These are phyloP conservation scores for Globisporangium megalacanthum DNA, from an alignment of 352 stramenopile species.

Conservation along the genomic window DNA sequence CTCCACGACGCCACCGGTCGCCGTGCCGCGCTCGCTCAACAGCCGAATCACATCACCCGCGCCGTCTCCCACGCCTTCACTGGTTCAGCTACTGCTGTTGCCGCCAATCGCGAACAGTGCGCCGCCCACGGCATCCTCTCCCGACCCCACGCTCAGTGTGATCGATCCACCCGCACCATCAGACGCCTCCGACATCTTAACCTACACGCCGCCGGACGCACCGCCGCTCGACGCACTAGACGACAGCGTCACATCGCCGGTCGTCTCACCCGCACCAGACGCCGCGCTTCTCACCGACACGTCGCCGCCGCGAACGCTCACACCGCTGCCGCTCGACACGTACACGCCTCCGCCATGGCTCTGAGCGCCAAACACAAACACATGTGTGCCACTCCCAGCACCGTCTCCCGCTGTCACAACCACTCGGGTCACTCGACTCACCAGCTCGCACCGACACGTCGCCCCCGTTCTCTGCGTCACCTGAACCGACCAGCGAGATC, in stretches of 20 bases:
- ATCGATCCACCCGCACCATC: constrained; percentile 13
- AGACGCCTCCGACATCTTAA: constrained; percentile 13
- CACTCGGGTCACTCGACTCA: neutral
- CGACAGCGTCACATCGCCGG: neutral
- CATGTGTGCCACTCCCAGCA: neutral
- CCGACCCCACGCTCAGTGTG: constrained; percentile 13
- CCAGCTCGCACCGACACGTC: constrained; percentile 6
- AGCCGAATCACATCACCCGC: constrained; percentile 9
- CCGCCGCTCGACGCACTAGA: constrained; percentile 8
- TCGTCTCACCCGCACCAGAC: neutral
- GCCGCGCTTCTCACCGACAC: constrained; percentile 6
- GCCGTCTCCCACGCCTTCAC: no score
- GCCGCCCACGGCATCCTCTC: constrained; percentile 6
- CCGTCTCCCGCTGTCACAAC: neutral
- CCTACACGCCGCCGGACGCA: constrained; percentile 11
- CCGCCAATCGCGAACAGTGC: constrained; percentile 11
- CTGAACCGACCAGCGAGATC: constrained; percentile 6
- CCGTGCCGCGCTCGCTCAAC: constrained; percentile 6
- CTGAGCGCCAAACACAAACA: neutral
- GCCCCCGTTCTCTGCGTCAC: constrained; percentile 1
- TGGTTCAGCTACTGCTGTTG: constrained; percentile 6
- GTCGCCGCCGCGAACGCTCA: constrained; percentile 2
- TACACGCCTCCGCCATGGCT: neutral
- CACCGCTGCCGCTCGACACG: neutral
- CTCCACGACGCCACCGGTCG: no score